A percentile compares a stretch with the other conserved stretches of the same genome.
phyloP scores from a whole-genome alignment of 768 basidiomycete species.

The Pleurotus cornucopiae region DNA sequence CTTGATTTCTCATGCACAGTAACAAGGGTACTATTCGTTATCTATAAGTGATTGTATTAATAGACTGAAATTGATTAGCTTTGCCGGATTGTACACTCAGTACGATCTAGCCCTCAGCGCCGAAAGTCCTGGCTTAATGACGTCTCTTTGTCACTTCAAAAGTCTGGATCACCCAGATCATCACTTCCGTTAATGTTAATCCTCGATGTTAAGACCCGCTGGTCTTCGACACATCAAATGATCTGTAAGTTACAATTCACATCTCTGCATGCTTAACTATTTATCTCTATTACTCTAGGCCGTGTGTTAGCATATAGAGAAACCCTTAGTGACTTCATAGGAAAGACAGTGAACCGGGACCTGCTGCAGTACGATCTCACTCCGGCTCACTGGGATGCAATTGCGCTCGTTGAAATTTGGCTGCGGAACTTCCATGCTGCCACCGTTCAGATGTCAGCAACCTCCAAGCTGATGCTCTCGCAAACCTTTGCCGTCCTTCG shows the following conservation, averaged over 20 bases:
- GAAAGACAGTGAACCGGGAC: background rate
- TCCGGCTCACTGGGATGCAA: no score
- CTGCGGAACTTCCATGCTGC: conserved; percentile 21
- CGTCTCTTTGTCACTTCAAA: background rate
- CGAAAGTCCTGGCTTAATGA: background rate
- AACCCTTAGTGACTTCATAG: background rate
- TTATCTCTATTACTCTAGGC: background rate
- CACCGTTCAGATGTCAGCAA: background rate
- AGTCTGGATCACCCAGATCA: background rate
- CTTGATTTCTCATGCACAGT: no score
- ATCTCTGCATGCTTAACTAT: background rate
- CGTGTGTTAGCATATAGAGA: background rate
- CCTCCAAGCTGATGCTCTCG: background rate
- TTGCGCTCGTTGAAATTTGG: no score
- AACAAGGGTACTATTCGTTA: no score
- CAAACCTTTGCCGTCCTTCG: no score
- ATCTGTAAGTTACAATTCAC: conserved; percentile 14
- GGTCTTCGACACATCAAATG: conserved; percentile 28
- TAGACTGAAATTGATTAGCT: no score
- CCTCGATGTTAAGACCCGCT: conserved; percentile 23
- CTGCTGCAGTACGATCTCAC: no score
- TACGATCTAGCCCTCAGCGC: conserved; percentile 15
- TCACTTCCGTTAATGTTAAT: conserved; percentile 21
- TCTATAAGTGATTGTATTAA: no score
- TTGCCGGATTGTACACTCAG: background rate